Evolutionary conservation across 2,329 filamentous ascomycete species (phyloP), one percentile per base, ranked within the genome.

Genomic region (Penicillium sp.): DNA sequence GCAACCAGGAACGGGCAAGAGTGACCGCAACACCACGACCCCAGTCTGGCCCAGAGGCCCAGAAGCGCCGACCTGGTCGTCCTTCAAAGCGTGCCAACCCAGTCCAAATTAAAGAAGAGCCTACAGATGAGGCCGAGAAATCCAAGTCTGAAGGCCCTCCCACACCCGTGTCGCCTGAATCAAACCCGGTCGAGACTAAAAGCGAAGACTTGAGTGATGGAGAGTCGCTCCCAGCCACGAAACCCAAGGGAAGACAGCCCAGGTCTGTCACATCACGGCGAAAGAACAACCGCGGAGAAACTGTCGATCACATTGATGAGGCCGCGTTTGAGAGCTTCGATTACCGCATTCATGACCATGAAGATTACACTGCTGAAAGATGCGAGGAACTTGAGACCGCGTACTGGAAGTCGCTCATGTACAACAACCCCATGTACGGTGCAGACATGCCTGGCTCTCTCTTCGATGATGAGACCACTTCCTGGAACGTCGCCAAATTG

Each of bases 341-440:
- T 71, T 98, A 98, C 72, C 87, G 86, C 49, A 89, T 97, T 76
- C 88, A 93, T 47, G 82, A 85, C 64, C 84, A 92, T 31, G 90
- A 93, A 6, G 92, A 98, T 53, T 99, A 90, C 72, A 96, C 92
- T 0, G 84, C 89, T 0, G 93, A 98, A 73, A 85, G 96, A 58
- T 98, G 95, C 71, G 92, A 96, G 66, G 95, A 99, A 72, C 83
- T 99, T 6, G 95, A 99, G 75, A 89, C 91, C 53, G 89, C 88
- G 44, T 99, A 99, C 77, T 99, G 95, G 95, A 97, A 96, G 77
- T 96, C 92, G 1, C 82, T 99, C 61, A 97, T 93, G 23, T 99
- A 96, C 76, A 96, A 93, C 47, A 88, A 91, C 55, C 95, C 95
- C 0, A 85, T 99, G 73, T 99, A 99, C 67, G 95, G 95, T 52